Conservation (phyloP, 768 basidiomycete genomes). For the Lentinula boryana region DNA sequence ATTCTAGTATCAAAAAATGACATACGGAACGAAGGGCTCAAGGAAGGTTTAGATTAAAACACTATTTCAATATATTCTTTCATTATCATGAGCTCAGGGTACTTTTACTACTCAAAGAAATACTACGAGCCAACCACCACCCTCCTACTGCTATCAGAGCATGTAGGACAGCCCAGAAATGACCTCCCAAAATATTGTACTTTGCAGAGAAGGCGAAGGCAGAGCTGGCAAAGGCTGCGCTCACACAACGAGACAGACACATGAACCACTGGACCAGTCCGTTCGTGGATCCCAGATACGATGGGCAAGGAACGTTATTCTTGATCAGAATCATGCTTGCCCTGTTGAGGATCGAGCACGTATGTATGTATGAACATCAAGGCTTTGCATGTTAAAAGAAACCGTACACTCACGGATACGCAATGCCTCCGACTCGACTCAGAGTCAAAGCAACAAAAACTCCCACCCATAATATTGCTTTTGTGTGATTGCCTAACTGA, state of each 20-base stretch:
- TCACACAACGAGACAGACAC: constrained; percentile 51
- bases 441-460: constrained; percentile 38
- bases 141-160: background rate
- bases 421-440: constrained; percentile 38
- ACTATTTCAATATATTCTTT: background rate
- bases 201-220: constrained; percentile 49
- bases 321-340: constrained; percentile 59
- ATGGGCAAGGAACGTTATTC: constrained; percentile 43
- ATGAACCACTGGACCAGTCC: constrained; percentile 54
- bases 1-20: too few relatives aligned
- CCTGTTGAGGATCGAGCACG: constrained; percentile 24
- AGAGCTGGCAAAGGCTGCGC: constrained; percentile 57
- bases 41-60: constrained; percentile 7
- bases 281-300: constrained; percentile 57
- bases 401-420: constrained; percentile 42
- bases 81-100: background rate
- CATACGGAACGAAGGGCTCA: too few relatives aligned
- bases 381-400: background rate
- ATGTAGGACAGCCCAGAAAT: constrained; percentile 47
- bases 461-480: constrained; percentile 41
- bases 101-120: background rate
- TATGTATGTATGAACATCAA: background rate
- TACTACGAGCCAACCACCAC: constrained; percentile 2
- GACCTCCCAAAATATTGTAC: constrained; percentile 41
- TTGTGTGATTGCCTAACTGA: background rate